These are phyloP conservation scores for Eimeria maxima DNA, from an alignment of 169 alveolate genomes.

Conservation along the genomic window DNA sequence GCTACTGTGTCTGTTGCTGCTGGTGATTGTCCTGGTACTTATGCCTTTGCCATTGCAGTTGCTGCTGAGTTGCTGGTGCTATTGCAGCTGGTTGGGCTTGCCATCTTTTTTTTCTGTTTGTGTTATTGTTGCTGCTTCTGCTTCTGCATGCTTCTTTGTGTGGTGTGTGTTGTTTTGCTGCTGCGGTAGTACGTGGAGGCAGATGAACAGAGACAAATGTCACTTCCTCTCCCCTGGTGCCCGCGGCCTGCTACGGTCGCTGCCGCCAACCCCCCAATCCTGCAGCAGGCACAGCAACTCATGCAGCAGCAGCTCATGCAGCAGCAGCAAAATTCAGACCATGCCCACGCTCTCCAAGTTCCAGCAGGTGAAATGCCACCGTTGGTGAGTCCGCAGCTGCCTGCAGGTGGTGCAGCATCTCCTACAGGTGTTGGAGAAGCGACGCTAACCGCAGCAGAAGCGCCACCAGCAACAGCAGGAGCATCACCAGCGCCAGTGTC, in stretches of 20 bases:
- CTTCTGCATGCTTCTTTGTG: neutral
- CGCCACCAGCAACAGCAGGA: neutral
- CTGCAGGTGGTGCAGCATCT: neutral
- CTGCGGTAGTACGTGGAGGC: constrained; percentile 11
- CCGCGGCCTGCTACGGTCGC: constrained; percentile 28
- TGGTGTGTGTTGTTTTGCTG: neutral
- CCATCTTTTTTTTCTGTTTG: neutral
- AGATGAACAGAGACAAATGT: constrained; percentile 30
- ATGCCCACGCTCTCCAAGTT: neutral
- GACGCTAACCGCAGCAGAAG: neutral
- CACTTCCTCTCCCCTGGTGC: constrained; percentile 38
- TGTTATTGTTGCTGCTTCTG: neutral
- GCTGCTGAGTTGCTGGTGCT: constrained; percentile 1
- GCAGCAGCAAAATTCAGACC: neutral
- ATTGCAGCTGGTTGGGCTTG: neutral
- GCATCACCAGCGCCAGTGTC: neutral
- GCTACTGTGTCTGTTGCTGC: neutral
- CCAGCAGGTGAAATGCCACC: neutral
- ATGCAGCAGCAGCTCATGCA: constrained; percentile 51
- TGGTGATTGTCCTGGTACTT: neutral
- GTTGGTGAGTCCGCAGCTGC: neutral
- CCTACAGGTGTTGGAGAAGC: neutral
- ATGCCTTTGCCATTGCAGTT: too few relatives aligned
- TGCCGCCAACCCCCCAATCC: constrained; percentile 24
- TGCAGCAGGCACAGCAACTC: constrained; percentile 23